A percentile compares a stretch with the other conserved stretches of the same genome.
Conservation (phyloP, 345 rosid genomes). For the Mercurialis annua region DNA sequence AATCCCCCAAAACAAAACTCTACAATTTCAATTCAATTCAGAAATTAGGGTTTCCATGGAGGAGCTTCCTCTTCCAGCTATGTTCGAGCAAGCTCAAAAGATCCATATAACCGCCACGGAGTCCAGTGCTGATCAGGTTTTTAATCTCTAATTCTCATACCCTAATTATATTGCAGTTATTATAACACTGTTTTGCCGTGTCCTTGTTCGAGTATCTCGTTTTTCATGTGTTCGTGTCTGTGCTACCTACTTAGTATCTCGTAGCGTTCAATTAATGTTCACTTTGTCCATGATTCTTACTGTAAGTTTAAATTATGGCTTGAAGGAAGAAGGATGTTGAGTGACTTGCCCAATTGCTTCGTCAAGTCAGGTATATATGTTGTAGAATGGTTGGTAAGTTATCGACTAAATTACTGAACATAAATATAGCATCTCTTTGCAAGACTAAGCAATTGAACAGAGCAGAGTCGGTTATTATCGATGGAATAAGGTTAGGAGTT, state of each 20-base stretch:
- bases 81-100: slow-evolving; percentile 77
- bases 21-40: no score
- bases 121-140: slow-evolving; percentile 59
- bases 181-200: no score
- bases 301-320: no score
- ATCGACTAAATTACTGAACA: slow-evolving; percentile 66
- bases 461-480: slow-evolving; percentile 61
- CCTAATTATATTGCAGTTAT: background rate
- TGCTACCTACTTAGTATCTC: no score
- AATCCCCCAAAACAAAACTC: no score
- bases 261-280: no score
- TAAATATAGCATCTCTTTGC: slow-evolving; percentile 55
- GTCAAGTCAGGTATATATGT: background rate
- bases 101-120: slow-evolving; percentile 59
- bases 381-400: slow-evolving; percentile 21
- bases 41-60: no score
- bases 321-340: background rate
- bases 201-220: no score
- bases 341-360: background rate
- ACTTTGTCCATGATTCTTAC: no score
- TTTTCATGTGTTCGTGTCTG: no score
- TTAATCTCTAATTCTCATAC: background rate
- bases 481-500: slow-evolving; percentile 71
- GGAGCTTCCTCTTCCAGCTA: slow-evolving; percentile 22
- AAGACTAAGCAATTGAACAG: slow-evolving; percentile 45